phyloP scores from a whole-genome alignment of 179 eudicot species.

The Spergularia azorica region DNA sequence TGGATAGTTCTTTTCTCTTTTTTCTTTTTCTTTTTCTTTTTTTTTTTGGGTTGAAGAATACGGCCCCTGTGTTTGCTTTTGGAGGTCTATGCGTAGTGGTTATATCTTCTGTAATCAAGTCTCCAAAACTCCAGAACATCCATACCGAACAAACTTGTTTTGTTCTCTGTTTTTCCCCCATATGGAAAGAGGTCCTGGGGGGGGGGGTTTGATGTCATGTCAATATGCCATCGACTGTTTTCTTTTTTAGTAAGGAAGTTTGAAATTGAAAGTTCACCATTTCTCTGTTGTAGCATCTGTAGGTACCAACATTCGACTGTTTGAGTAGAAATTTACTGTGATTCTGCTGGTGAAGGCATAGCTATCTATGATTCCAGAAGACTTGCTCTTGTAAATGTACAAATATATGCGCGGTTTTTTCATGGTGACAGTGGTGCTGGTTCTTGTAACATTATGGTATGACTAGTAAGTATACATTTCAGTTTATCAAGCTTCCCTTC shows the following conservation, averaged over 20 bases:
- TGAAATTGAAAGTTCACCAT: neutral
- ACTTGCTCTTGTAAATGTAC: neutral
- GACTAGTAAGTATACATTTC: neutral
- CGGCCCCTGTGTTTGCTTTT: too few species aligned
- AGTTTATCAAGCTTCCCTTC: neutral
- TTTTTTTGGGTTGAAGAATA: too few species aligned
- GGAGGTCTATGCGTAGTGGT: too few species aligned
- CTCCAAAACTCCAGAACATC: too few species aligned
- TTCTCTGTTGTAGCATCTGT: neutral
- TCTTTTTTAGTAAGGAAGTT: neutral
- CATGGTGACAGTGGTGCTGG: too few species aligned
- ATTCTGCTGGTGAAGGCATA: slow-evolving; percentile 9
- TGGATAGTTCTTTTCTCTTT: too few species aligned
- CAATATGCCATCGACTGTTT: neutral
- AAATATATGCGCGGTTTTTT: neutral
- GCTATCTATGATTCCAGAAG: neutral
- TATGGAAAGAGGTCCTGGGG: neutral
- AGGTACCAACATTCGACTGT: slow-evolving; percentile 1
- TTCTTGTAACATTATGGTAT: neutral
- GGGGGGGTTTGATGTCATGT: too few species aligned
- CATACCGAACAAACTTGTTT: too few species aligned
- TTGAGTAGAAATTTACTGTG: neutral
- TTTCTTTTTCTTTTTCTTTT: too few species aligned
- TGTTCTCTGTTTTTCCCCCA: too few species aligned
- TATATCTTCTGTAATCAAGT: too few species aligned